Conservation (phyloP, 345 rosid genomes). For the Aethionema arabicum region DNA sequence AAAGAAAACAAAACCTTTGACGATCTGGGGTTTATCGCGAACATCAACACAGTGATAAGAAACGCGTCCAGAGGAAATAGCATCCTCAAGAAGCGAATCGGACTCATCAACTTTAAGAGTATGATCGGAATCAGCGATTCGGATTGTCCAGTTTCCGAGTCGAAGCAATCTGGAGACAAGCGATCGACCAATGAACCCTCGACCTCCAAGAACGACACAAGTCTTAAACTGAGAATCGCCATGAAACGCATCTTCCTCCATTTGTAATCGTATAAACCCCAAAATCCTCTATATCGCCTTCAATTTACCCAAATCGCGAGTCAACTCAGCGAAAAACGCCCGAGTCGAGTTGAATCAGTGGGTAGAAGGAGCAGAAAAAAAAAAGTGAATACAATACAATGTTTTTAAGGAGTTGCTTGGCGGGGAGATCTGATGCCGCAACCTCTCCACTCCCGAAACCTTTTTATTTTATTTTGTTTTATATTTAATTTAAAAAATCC, state of each 20-base stretch:
- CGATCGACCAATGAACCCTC: slow-evolving; percentile 77
- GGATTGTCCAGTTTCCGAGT: slow-evolving; percentile 72
- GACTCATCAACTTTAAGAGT: slow-evolving; percentile 46
- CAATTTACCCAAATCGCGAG: slow-evolving; percentile 14
- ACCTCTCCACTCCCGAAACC: slow-evolving; percentile 25
- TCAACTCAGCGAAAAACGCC: slow-evolving; percentile 28
- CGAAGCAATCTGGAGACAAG: slow-evolving; percentile 65
- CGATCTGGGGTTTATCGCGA: slow-evolving; percentile 57
- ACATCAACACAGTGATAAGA: slow-evolving; percentile 68
- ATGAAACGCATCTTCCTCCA: slow-evolving; percentile 39
- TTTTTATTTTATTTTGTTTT: neutral
- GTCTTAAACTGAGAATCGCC: slow-evolving; percentile 45
- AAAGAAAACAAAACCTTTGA: slow-evolving; percentile 43
- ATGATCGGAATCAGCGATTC: slow-evolving; percentile 70
- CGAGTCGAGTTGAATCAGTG: slow-evolving; percentile 26
- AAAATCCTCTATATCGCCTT: slow-evolving; percentile 6
- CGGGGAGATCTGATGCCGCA: slow-evolving; percentile 26
- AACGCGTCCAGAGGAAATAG: slow-evolving; percentile 66
- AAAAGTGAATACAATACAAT: slow-evolving; percentile 13
- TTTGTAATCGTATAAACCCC: slow-evolving; percentile 31
- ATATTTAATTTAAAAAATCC: too few species aligned
- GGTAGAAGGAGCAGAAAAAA: slow-evolving; percentile 16
- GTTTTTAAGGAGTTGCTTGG: slow-evolving; percentile 28
- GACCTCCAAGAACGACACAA: slow-evolving; percentile 84
- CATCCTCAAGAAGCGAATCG: slow-evolving; percentile 57